Percentiles rank a stretch among this genome's conserved stretches.
Conservation (phyloP, 306 rosid genomes). For the Prunus kanzakura region DNA sequence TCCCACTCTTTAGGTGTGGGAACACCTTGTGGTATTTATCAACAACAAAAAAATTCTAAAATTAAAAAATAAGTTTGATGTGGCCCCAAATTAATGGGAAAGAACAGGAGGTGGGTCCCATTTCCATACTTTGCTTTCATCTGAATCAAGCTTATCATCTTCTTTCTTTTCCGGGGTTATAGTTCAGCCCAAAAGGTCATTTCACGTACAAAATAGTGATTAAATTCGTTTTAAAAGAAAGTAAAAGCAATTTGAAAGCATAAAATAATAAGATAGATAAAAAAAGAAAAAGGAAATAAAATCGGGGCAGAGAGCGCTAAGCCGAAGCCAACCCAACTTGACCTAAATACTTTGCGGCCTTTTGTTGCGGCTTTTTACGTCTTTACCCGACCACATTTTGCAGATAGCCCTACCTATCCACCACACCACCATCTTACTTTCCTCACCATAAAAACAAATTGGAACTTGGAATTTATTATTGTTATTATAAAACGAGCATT, state of each 20-base stretch:
- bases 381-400: background rate
- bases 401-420: background rate
- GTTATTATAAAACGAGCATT: too few relatives aligned
- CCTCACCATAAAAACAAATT: background rate
- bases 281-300: background rate
- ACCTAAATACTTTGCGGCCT: background rate
- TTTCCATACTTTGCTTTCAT: background rate
- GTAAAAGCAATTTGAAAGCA: background rate
- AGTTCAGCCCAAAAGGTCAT: background rate
- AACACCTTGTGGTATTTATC: fast-evolving
- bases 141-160: background rate
- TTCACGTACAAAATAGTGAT: background rate
- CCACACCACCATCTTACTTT: background rate
- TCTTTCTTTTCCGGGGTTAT: background rate
- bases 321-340: background rate
- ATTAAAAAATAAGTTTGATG: background rate
- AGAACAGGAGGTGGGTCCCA: background rate
- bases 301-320: background rate
- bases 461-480: too few relatives aligned
- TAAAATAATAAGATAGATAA: background rate
- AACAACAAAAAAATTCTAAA: too few relatives aligned
- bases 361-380: background rate
- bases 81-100: background rate
- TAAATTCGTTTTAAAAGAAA: background rate
- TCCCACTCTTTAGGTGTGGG: fast-evolving